phyloP scores from a whole-genome alignment of 352 stramenopile species.

The Pythium vanterpoolii region DNA sequence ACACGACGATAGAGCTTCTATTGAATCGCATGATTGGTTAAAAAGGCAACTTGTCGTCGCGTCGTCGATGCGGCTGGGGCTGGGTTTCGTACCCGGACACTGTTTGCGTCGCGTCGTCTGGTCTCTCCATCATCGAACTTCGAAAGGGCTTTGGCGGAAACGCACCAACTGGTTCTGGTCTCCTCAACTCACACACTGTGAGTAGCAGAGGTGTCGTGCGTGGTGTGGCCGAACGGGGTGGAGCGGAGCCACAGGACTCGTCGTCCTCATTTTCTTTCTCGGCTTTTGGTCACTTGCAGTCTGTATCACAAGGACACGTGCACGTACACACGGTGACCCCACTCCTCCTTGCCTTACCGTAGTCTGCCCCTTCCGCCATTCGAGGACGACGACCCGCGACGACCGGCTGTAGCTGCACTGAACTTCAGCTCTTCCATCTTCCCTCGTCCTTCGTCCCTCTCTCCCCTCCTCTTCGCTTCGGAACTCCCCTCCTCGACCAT shows the following conservation, averaged over 20 bases:
- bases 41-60: slow-evolving; percentile 9
- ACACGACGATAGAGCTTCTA: slow-evolving; percentile 8
- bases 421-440: not conserved
- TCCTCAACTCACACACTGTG: slow-evolving; percentile 11
- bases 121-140: slow-evolving; percentile 10
- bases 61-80: slow-evolving; percentile 4
- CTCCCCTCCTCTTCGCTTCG: not conserved
- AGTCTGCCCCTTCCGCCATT: slow-evolving; percentile 1
- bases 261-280: slow-evolving; percentile 12
- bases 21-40: slow-evolving; percentile 2
- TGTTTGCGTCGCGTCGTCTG: slow-evolving; percentile 5
- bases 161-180: slow-evolving; percentile 15
- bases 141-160: not conserved
- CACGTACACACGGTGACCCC: not conserved
- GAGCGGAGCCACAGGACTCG: not conserved
- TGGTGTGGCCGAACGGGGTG: slow-evolving; percentile 1
- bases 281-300: not conserved
- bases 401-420: not conserved
- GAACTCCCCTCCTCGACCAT: not conserved
- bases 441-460: not conserved
- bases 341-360: not conserved
- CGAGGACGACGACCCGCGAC: slow-evolving; percentile 13
- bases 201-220: slow-evolving; percentile 15
- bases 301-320: no score
- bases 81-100: not conserved